Conservation (phyloP, 176 grass and related monocot genomes). For the Dendrocalamus sinicus region DNA sequence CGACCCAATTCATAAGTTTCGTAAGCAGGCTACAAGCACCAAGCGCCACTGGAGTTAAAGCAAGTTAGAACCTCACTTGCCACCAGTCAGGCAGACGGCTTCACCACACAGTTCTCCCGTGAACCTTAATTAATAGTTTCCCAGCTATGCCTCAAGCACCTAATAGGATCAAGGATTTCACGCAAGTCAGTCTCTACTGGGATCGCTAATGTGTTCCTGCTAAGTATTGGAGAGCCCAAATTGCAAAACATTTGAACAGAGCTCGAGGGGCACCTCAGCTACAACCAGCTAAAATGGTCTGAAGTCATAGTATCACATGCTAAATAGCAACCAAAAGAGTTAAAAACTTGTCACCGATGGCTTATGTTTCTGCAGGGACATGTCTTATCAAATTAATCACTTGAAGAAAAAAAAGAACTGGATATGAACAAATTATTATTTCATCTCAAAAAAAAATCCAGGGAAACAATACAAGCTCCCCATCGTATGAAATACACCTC, state of each 20-base stretch:
- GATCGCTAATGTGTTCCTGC: background rate
- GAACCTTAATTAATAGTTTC: background rate
- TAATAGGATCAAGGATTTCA: background rate
- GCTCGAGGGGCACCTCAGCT: background rate
- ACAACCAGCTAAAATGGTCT: background rate
- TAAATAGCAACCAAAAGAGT: background rate
- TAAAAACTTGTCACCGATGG: background rate
- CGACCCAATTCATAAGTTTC: background rate
- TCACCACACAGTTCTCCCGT: background rate
- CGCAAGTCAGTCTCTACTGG: background rate
- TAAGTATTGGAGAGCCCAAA: background rate
- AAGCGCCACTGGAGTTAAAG: no score
- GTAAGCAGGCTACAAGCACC: no score
- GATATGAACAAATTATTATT: slow-evolving; percentile 48
- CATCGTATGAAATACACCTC: slow-evolving; percentile 39
- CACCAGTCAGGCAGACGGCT: background rate
- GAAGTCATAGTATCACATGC: background rate
- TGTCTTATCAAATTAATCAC: background rate
- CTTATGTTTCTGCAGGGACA: background rate
- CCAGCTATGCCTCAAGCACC: background rate
- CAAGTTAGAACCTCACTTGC: background rate
- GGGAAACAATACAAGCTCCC: slow-evolving; percentile 34
- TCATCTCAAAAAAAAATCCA: slow-evolving; percentile 19
- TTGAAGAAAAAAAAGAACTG: background rate
- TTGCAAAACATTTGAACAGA: background rate